Percentiles rank a stretch among this genome's conserved stretches.
Conservation (phyloP, 2,329 filamentous ascomycete species). For the Colletotrichum sp. region DNA sequence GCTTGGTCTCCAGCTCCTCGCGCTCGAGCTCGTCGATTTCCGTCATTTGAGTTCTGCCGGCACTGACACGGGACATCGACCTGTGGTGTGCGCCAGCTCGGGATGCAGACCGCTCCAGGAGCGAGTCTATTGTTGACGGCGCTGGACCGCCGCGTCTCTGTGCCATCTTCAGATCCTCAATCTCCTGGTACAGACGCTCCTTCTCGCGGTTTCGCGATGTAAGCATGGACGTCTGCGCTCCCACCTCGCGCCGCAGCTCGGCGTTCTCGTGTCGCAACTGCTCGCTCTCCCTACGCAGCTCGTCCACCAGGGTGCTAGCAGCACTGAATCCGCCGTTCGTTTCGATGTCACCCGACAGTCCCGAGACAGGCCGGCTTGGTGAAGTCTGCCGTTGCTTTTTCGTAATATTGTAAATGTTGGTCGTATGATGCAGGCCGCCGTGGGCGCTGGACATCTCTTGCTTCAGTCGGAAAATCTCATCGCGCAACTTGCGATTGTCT, state of each 20-base stretch:
- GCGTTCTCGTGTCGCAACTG: conserved; percentile 91
- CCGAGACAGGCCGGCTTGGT: conserved; percentile 54
- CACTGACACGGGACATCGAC: conserved; percentile 76
- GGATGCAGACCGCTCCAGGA: conserved; percentile 93
- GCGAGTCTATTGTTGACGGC: conserved; percentile 79
- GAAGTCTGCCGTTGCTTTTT: conserved; percentile 57
- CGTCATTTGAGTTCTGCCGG: conserved; percentile 65
- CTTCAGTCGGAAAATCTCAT: conserved; percentile 80
- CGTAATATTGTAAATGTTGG: conserved; percentile 70
- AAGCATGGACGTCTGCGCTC: conserved; percentile 96
- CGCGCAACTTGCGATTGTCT: conserved; percentile 81
- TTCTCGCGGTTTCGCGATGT: conserved; percentile 96
- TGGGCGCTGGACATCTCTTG: conserved; percentile 53
- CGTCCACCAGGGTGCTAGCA: conserved; percentile 75
- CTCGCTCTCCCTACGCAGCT: conserved; percentile 71
- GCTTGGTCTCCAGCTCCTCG: conserved; percentile 84
- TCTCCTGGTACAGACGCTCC: conserved; percentile 93
- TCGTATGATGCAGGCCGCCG: conserved; percentile 58
- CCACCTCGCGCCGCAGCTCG: conserved; percentile 88
- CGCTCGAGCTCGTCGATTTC: conserved; percentile 75
- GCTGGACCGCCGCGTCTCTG: conserved; percentile 72
- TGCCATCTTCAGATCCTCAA: conserved; percentile 92
- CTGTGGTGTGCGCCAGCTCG: conserved; percentile 73
- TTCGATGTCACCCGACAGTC: conserved; percentile 55
- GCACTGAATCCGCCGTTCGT: conserved; percentile 59